Base-by-base conservation (phyloP, 352 stramenopile genomes). In the Globisporangium yorkense region DNA sequence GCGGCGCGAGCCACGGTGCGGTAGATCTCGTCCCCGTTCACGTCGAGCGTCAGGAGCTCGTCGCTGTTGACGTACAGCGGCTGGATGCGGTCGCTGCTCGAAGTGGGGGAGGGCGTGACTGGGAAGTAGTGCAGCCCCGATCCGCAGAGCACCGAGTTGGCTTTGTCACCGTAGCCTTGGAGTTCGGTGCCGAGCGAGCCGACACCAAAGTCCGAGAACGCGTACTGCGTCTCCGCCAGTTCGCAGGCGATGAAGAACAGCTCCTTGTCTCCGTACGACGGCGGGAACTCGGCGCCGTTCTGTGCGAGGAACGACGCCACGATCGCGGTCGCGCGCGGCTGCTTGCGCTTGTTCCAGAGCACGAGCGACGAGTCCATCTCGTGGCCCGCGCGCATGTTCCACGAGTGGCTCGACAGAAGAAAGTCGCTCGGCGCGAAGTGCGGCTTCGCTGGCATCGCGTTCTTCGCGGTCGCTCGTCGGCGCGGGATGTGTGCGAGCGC, bases 341-440 rank as follows among this genome's bases (percentile, higher is more conserved):
- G 80, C 44, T 66, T 68, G 21, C 63, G 54, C 64, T 92, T 92
- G 64, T 66, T 80, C 82, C 80, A 92, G 10, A 92, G 58, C 51
- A 92, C 58, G n/a, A 88, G 57, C 9, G 80, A 90, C 56, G 82
- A 90, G 66, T 92, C 82, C 61, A 85, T 80, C 31, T 89, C 69
- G 53, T 90, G 80, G 46, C 82, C 80, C 5, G 77, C 54, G 3
- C 73, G 80, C 13, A 80, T 59, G 43, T 86, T 88, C 77, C 79
- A 92, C 54, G 75, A 69, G 54, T 90, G 76, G 27, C 74, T 89
- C 13, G 54, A 63, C 24, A 77, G 55, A 13, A 92, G 43, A 9
- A 75, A 74, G 9, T 87, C 71, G 46, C 81, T 92, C 1, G 81
- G 79, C 29, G 71, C 66, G 45, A 77, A 82, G 3, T 54, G 54